phyloP scores from a whole-genome alignment of 495 filamentous ascomycete species.

The Chaetomium tenue region DNA sequence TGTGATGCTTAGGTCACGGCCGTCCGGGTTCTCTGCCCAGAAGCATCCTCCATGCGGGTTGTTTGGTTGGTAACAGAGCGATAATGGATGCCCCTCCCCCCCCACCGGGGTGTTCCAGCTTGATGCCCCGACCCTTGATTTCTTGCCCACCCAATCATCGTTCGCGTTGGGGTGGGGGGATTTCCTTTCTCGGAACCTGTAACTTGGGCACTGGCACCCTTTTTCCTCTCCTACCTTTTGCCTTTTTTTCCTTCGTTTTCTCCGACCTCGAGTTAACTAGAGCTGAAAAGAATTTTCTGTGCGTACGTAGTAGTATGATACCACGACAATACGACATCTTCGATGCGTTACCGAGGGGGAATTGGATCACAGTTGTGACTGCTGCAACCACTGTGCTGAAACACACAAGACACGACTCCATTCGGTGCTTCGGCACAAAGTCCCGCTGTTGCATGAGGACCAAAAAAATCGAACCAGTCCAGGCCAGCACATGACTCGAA shows the following conservation, averaged over 20 bases:
- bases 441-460: background rate
- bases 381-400: background rate
- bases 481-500: conserved; percentile 1
- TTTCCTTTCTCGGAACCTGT: conserved; percentile 28
- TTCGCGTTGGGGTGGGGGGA: conserved; percentile 10
- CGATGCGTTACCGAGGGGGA: no score
- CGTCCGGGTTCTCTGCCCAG: no score
- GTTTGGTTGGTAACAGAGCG: no score
- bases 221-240: background rate
- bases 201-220: background rate
- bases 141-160: conserved; percentile 24
- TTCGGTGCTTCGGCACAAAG: background rate
- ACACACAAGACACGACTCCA: background rate
- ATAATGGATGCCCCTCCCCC: no score
- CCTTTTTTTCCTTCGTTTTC: background rate
- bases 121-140: conserved; percentile 26
- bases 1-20: no score
- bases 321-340: no score
- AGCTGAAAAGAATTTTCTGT: background rate
- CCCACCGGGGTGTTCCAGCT: background rate
- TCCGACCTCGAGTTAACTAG: background rate
- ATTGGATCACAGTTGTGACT: background rate
- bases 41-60: background rate
- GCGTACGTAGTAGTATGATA: no score
- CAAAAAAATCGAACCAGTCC: background rate